Evolutionary conservation across 495 filamentous ascomycete species (phyloP), one percentile per base, ranked within the genome.

Genomic region (Neurospora sublineolata): DNA sequence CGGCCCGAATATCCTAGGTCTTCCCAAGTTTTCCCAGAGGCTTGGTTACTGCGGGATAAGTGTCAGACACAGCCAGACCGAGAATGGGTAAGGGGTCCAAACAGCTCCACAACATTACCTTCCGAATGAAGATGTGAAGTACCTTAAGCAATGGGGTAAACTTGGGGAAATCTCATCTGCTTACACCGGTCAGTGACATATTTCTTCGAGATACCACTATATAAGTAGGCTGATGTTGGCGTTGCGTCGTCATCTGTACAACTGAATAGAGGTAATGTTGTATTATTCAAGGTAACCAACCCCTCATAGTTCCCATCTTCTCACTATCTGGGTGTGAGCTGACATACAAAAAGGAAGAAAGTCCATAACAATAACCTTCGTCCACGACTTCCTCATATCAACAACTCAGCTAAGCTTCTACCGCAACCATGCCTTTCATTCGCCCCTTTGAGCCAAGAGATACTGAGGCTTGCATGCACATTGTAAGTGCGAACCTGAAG

Each of bases 341-440:
- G 12, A 36, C 14, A 64, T 33, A 14, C 14, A 58, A 52, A 23
- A 58, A 52, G 11, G 20, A 52, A 58, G 11, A 58, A 58, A 0
- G 4, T 23, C 23, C 23, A 7, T 16, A 16, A 30, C 2, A 27
- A 16, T 1, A 30, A 27, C 20, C 10, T 7, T 16, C 23, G 12
- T 16, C 11, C 7, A 14, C 52, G 1, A 64, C 52, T 16, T 16
- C 14, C 14, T 33, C 27, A 9, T 3, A 18, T 36, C 27, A 64
- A 36, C 27, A 60, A 60, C 11, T 7, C 14, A 64, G 52, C 6
- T 33, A 36, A n/a, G 8, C 42, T 37, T 30, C 46, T 3, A 36
- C 33, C 40, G 9, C 27, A 11, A 52, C 67, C 68, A 82, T 82
- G 80, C 77, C 80, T 3, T 80, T 81, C 76, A 79, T 82, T 36